These are phyloP conservation scores for Suillus brevipes DNA, from an alignment of 768 basidiomycete genomes.

Conservation along the genomic window DNA sequence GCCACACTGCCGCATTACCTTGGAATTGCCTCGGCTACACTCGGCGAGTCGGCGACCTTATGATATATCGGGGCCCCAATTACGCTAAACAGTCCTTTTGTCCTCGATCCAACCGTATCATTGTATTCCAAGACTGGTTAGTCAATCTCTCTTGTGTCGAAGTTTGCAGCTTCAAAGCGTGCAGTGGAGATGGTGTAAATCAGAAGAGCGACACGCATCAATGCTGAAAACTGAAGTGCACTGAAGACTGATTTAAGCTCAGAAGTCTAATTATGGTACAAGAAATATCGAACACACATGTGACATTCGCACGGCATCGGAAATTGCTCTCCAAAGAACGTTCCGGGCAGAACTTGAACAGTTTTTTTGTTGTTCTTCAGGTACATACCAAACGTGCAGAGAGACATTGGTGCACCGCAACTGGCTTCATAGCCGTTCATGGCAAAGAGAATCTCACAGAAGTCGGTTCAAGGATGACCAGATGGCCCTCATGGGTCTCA, in stretches of 20 bases:
- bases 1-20: background rate
- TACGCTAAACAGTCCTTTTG: background rate
- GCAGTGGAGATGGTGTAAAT: background rate
- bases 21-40: background rate
- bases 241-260: background rate
- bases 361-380: background rate
- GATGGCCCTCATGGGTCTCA: too few relatives aligned
- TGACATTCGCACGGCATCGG: background rate
- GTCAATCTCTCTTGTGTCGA: background rate
- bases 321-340: background rate
- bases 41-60: slow-evolving; percentile 1
- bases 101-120: background rate
- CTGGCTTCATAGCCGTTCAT: background rate
- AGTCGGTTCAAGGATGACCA: background rate
- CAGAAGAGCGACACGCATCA: background rate
- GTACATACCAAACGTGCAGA: background rate
- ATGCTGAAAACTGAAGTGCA: background rate
- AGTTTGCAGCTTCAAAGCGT: background rate
- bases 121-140: background rate
- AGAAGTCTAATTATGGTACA: background rate
- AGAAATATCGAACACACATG: background rate
- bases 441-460: background rate
- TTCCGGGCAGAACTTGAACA: background rate
- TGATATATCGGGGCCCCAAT: background rate
- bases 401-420: background rate